Conservation (phyloP, 2,329 filamentous ascomycete genomes). For the Chaetoscypha palmicola region DNA sequence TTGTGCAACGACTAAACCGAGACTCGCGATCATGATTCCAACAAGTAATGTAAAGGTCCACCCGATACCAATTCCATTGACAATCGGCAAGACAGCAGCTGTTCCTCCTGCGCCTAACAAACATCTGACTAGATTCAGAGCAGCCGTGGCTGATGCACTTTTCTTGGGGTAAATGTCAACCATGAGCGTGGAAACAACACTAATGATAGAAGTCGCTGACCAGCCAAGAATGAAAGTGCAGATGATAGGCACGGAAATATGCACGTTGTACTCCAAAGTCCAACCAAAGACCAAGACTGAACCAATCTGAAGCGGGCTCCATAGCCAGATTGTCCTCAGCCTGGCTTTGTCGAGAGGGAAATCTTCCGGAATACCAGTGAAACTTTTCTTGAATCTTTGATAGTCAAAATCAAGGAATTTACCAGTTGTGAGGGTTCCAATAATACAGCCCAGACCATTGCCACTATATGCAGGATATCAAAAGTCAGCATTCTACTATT, state of each 20-base stretch:
- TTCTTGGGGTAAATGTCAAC: slow-evolving; percentile 32
- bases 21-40: slow-evolving; percentile 34
- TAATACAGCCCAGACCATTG: slow-evolving; percentile 40
- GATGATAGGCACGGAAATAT: slow-evolving; percentile 28
- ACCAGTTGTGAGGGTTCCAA: slow-evolving; percentile 42
- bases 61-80: slow-evolving; percentile 24
- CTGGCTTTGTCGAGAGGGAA: slow-evolving; percentile 37
- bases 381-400: slow-evolving; percentile 35
- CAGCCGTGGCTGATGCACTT: slow-evolving; percentile 31
- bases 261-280: slow-evolving; percentile 24
- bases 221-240: slow-evolving; percentile 32
- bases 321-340: slow-evolving; percentile 31
- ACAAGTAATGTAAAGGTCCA: slow-evolving; percentile 23
- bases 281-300: slow-evolving; percentile 33
- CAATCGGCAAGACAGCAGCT: slow-evolving; percentile 23
- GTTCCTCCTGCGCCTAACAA: slow-evolving; percentile 31
- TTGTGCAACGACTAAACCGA: slow-evolving; percentile 33
- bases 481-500: no score
- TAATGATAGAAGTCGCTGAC: slow-evolving; percentile 29
- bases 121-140: slow-evolving; percentile 33
- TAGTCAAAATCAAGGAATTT: slow-evolving; percentile 62
- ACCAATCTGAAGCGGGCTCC: slow-evolving; percentile 32
- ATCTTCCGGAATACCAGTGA: slow-evolving; percentile 21
- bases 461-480: no score
- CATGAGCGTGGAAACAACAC: slow-evolving; percentile 23